These are phyloP conservation scores for Phialophora macrospora DNA, from an alignment of 2,329 filamentous ascomycete genomes.

Conservation along the genomic window DNA sequence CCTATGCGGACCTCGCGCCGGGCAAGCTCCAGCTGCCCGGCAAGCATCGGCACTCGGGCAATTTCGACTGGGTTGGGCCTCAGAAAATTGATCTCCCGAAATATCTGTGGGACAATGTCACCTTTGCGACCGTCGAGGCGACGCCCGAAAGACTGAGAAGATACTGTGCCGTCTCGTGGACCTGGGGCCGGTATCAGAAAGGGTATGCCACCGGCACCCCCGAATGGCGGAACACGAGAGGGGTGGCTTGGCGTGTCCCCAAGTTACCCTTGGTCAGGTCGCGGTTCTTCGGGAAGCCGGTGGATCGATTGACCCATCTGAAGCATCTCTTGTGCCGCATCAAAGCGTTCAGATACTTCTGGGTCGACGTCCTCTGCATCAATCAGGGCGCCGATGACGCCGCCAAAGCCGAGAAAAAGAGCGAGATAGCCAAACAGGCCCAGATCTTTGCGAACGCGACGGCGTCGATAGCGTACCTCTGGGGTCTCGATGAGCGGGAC, in stretches of 20 bases:
- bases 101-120: conserved; percentile 5
- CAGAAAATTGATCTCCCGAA: not conserved
- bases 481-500: not conserved
- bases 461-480: not conserved
- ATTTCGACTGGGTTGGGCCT: not conserved
- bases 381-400: not conserved
- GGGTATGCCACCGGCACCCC: not conserved
- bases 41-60: not conserved
- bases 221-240: not conserved
- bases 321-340: not conserved
- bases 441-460: conserved; percentile 2
- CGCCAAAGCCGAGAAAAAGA: conserved; percentile 5
- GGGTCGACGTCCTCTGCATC: conserved; percentile 5
- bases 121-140: conserved; percentile 1
- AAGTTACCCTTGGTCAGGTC: not conserved
- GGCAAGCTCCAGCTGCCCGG: not conserved
- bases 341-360: conserved; percentile 5
- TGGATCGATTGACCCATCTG: conserved; percentile 5
- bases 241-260: conserved; percentile 1
- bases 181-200: not conserved
- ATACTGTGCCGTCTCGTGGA: conserved; percentile 6
- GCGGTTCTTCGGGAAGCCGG: not conserved
- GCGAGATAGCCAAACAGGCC: conserved; percentile 1
- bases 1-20: not conserved
- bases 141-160: not conserved